A percentile compares a stretch with the other conserved stretches of the same genome.
These are phyloP conservation scores for Phoma sp. DNA, from an alignment of 2,329 filamentous ascomycete genomes.

Conservation along the genomic window DNA sequence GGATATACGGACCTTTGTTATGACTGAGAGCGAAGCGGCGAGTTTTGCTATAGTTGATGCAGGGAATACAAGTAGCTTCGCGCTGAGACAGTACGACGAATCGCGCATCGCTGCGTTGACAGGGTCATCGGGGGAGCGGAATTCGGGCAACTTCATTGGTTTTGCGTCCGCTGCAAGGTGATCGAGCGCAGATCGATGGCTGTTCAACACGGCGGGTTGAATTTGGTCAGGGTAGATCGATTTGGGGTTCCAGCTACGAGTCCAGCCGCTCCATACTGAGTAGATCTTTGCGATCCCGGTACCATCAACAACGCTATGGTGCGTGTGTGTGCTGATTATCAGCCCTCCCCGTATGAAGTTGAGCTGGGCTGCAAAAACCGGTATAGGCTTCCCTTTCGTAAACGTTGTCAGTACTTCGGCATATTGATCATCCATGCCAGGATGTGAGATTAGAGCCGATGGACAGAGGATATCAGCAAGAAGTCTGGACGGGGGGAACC, in stretches of 20 bases:
- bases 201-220: neutral
- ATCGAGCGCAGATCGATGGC: neutral
- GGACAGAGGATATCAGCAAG: slow-evolving; percentile 20
- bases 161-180: neutral
- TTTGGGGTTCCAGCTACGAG: neutral
- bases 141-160: slow-evolving; percentile 1
- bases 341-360: slow-evolving; percentile 37
- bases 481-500: slow-evolving; percentile 17
- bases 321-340: slow-evolving; percentile 33
- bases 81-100: neutral
- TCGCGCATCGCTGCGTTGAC: neutral
- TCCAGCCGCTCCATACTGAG: slow-evolving; percentile 18
- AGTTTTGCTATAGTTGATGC: neutral
- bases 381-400: slow-evolving; percentile 14
- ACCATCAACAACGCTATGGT: slow-evolving; percentile 33
- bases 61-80: slow-evolving; percentile 1
- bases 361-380: slow-evolving; percentile 30
- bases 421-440: slow-evolving; percentile 21
- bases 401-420: slow-evolving; percentile 16
- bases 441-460: slow-evolving; percentile 15
- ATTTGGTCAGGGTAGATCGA: neutral
- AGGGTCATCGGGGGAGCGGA: neutral
- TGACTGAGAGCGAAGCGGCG: neutral
- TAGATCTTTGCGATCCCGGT: slow-evolving; percentile 22
- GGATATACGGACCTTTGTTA: slow-evolving; percentile 7